phyloP scores from a whole-genome alignment of 306 rosid genomes.

The Lablab purpureus region DNA sequence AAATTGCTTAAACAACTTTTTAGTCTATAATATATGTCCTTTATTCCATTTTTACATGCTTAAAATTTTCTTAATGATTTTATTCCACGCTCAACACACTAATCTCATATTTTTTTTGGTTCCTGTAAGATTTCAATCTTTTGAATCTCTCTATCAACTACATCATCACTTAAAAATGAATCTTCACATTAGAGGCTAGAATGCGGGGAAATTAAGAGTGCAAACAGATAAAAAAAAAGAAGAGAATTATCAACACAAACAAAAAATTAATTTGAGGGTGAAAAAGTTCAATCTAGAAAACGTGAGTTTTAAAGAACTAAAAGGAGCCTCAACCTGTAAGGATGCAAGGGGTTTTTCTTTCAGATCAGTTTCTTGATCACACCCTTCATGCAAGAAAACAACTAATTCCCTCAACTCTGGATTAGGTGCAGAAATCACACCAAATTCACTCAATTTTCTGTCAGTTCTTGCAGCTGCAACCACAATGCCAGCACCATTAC shows the following conservation, averaged over 20 bases:
- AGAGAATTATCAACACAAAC: no score
- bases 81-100: not conserved
- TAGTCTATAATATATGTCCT: no score
- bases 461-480: slow-evolving; percentile 54
- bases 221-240: not conserved
- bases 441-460: slow-evolving; percentile 52
- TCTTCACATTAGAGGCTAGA: not conserved
- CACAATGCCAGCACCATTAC: slow-evolving; percentile 61
- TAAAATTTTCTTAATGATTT: not conserved
- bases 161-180: not conserved
- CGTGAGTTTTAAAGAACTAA: not conserved
- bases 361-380: slow-evolving; percentile 43
- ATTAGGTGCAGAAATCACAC: slow-evolving; percentile 53
- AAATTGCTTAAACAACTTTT: no score
- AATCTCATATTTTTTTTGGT: not conserved
- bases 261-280: not conserved
- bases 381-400: slow-evolving; percentile 50
- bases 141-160: not conserved
- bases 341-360: slow-evolving; percentile 52
- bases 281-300: not conserved
- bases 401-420: slow-evolving; percentile 48
- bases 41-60: not conserved
- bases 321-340: slow-evolving; percentile 51
- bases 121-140: no score
- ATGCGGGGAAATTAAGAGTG: not conserved